Evolutionary conservation across 192 early-diverging fungal genomes (phyloP), one percentile per base, ranked within the genome.

Genomic region (Entomortierella beljakovae): DNA sequence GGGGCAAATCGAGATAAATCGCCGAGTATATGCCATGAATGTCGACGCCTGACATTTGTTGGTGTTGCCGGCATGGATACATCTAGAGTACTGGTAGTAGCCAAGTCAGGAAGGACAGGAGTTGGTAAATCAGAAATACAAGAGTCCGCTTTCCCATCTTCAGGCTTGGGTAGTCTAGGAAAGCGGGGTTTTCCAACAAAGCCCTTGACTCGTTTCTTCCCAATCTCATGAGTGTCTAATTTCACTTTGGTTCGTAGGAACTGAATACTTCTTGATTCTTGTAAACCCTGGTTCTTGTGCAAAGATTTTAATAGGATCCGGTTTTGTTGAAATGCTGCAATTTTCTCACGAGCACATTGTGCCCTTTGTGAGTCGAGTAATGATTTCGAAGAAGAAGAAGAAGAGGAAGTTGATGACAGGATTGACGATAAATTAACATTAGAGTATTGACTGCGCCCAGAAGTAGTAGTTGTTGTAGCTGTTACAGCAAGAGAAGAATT

Each of bases 271-370:
- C 34, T 28, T 7, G 61, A 57, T 3, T 34, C 46, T 11, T 51
- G 29, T 5, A 11, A 25, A 28, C 28, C 23, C 32, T 4, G 28
- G 40, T 64, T 49, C 55, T 51, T 43, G 20, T 31, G 23, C 32
- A 72, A 16, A 8, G 61, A 38, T 37, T 55, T 31, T 18, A 57
- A 22, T 28, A 72, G 10, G 15, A 72, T 43, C 0, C 48, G 54
- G 48, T 72, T 64, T 35, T 72, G 70, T 33, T 64, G 42, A 49
- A 58, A 51, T 32, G 61, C 70, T 22, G 70, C 70, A 10, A 51
- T 57, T 26, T 55, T 31, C 29, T 72, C 70, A 0, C 28, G 38
- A 2, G 70, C 61, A 13, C 61, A 29, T 6, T 43, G 49, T 16
- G 22, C 26, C 1, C n/a, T n/a, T n/a, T n/a, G n/a, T 38, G 18